Percentiles rank a stretch among this genome's conserved stretches.
Evolutionary conservation across 2,329 filamentous ascomycete species (phyloP).

Genomic region (Fusarium illudens): DNA sequence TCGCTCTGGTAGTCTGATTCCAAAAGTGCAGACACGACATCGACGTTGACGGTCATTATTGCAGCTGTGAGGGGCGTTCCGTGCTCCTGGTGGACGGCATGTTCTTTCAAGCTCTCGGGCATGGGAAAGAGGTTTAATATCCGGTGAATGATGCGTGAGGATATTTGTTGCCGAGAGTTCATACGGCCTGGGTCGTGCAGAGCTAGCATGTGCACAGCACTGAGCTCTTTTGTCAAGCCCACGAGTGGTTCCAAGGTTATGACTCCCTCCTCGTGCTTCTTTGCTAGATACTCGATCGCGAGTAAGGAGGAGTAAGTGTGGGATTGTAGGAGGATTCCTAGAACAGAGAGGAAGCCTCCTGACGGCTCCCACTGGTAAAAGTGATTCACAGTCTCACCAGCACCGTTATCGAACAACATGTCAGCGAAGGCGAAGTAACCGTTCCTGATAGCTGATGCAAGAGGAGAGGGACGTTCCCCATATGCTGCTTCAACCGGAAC

Average conservation of each 20-base stretch:
- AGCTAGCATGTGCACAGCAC: not conserved
- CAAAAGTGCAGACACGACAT: not conserved
- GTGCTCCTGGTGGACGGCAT: not conserved
- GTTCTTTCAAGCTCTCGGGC: not conserved
- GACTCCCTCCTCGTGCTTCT: not conserved
- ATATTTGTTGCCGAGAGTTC: constrained; percentile 2
- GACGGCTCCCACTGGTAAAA: not conserved
- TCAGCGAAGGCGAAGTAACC: not conserved
- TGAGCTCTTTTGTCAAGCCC: not conserved
- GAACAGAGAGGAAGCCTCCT: not conserved
- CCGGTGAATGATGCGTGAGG: constrained; percentile 1
- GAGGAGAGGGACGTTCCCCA: not conserved
- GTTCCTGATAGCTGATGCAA: not conserved
- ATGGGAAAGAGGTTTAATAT: not conserved
- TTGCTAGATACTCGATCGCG: not conserved
- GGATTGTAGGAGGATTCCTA: not conserved
- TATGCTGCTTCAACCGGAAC: not conserved
- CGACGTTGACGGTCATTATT: not conserved
- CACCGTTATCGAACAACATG: not conserved
- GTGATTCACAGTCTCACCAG: not conserved
- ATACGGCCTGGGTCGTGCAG: not conserved
- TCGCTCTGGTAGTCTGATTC: constrained; percentile 6
- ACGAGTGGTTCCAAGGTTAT: not conserved
- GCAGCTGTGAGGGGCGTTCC: constrained; percentile 1
- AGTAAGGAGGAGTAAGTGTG: not conserved